Conservation (phyloP, 2,329 filamentous ascomycete species). For the Alternaria brassicicola region DNA sequence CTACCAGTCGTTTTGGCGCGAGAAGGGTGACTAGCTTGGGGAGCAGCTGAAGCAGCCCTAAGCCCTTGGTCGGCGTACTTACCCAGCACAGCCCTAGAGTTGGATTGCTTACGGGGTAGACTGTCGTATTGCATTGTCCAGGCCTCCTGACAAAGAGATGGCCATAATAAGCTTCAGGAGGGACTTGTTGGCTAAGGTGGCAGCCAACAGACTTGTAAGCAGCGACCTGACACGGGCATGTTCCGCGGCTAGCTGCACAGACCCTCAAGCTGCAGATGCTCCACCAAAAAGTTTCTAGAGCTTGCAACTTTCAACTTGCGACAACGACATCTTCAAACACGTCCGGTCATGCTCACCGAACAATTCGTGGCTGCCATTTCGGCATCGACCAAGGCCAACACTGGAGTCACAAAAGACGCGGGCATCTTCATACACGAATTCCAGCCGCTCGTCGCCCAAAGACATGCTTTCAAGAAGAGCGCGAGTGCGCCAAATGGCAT, state of each 20-base stretch:
- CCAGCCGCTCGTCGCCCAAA: conserved; percentile 76
- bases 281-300: conserved; percentile 23
- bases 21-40: not conserved
- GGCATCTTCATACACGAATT: conserved; percentile 86
- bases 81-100: not conserved
- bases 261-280: not conserved
- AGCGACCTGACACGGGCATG: no score
- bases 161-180: not conserved
- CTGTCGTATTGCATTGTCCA: not conserved
- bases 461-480: conserved; percentile 88
- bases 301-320: conserved; percentile 7
- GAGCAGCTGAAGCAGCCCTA: not conserved
- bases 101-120: not conserved
- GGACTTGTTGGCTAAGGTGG: not conserved
- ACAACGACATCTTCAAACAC: conserved; percentile 4
- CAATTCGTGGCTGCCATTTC: conserved; percentile 57
- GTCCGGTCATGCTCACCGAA: conserved; percentile 56
- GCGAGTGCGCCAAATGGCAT: conserved; percentile 78
- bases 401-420: conserved; percentile 71
- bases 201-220: not conserved
- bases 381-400: conserved; percentile 50
- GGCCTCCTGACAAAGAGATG: not conserved
- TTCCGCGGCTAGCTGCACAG: conserved; percentile 10
- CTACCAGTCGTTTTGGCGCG: not conserved
- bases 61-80: not conserved